phyloP scores from a whole-genome alignment of 1,139 yeast genomes.

The Meyerozyma guilliermondii region DNA sequence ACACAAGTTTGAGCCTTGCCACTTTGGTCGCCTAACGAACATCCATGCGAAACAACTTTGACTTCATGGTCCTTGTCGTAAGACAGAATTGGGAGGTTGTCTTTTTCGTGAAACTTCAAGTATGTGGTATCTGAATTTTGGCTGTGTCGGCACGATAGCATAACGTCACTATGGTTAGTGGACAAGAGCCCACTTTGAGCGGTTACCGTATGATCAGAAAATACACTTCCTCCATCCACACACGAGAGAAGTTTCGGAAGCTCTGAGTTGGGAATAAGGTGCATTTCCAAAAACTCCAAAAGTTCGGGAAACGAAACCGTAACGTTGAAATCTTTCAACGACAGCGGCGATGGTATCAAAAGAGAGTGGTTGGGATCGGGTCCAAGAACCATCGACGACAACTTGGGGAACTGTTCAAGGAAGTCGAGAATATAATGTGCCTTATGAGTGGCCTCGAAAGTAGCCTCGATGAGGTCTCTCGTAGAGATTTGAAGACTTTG shows the following conservation, averaged over 20 bases:
- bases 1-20: constrained; percentile 45
- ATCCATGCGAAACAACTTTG: constrained; percentile 61
- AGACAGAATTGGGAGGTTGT: constrained; percentile 31
- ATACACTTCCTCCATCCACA: constrained; percentile 11
- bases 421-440: constrained; percentile 43
- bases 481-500: constrained; percentile 48
- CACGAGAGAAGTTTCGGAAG: constrained; percentile 30
- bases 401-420: constrained; percentile 31
- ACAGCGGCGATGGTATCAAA: constrained; percentile 65
- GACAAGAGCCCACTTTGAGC: constrained; percentile 4
- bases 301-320: constrained; percentile 41
- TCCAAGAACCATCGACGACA: constrained; percentile 13
- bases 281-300: constrained; percentile 56
- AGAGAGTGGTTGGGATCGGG: constrained; percentile 48
- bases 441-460: constrained; percentile 39
- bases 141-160: constrained; percentile 38
- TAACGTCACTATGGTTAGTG: constrained; percentile 34
- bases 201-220: not conserved
- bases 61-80: constrained; percentile 62
- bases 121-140: constrained; percentile 35
- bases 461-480: constrained; percentile 47
- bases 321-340: constrained; percentile 50
- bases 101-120: constrained; percentile 21
- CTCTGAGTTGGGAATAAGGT: constrained; percentile 58
- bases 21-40: constrained; percentile 38